Base-by-base conservation (phyloP, 345 rosid genomes). In the Acer campestre region DNA sequence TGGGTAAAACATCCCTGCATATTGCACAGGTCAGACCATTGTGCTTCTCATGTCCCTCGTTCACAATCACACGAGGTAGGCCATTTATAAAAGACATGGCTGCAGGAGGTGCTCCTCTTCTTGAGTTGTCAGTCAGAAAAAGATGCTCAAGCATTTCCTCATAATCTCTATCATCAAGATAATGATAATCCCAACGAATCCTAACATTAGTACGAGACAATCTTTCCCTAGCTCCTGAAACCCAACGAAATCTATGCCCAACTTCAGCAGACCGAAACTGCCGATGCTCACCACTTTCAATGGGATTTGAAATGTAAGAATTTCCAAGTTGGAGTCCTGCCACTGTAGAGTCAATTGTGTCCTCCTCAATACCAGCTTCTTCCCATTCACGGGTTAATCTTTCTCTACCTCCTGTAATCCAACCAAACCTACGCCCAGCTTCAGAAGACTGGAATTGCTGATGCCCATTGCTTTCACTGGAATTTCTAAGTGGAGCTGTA, bases 21-120 rank as follows among this genome's bases (percentile, higher is more conserved):
- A 95, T 85, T 14, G 99, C 97, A 86, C 99, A 95, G 59, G 84
- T 81, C 69, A 86, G 71, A 79, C 74, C 82, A 40, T 82, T 93
- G 67, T 81, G 77, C 63, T 84, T 91, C 62, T 79, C 79, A 78
- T 86, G 88, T 55, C 90, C 90, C 82, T 85, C 79, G 10, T 65
- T 79, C 61, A 89, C 75, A 77, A 79, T 81, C 62, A 90, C 79
- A 31, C 56, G 72, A 61, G 99, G 97, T 74, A 95, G 89, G 75
- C 68, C 87, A 56, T 81, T 85, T 78, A 93, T 81, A 71, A 80
- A 87, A n/a, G 97, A 89, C 27, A 78, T 29, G 68, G 99, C 88
- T 58, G 98, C 92, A 79, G 97, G 99, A 75, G 98, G 98, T 23
- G 99, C 97, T 75, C 94, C 94, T 88, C 97, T 88, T 82, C 92